A percentile compares a stretch with the other conserved stretches of the same genome.
Conservation (phyloP, 2,329 filamentous ascomycete genomes). For the Ciborinia camelliae region DNA sequence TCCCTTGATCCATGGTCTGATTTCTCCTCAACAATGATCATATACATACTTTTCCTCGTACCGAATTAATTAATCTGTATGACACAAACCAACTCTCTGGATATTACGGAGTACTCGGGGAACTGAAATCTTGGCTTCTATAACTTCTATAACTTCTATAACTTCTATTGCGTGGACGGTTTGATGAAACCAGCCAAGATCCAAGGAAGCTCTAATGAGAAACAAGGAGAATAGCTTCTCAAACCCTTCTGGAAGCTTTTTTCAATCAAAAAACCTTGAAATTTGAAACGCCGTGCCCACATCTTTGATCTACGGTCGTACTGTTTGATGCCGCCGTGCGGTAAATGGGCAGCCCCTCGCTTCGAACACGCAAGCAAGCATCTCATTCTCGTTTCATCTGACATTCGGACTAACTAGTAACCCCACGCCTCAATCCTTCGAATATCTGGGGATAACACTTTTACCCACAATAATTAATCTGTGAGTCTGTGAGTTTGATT, state of each 20-base stretch:
- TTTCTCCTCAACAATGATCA: not conserved
- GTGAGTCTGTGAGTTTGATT: not conserved
- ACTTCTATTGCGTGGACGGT: not conserved
- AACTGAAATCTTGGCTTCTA: not conserved
- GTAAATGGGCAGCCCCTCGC: conserved; percentile 3
- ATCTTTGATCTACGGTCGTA: conserved; percentile 15
- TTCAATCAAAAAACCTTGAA: conserved; percentile 7
- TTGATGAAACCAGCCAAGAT: not conserved
- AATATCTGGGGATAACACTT: conserved; percentile 2
- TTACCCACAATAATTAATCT: not conserved
- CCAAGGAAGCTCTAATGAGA: too few relatives aligned
- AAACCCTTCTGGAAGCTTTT: conserved; percentile 10
- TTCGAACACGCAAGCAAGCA: not conserved
- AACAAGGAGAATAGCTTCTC: conserved; percentile 6
- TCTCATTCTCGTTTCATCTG: conserved; percentile 1
- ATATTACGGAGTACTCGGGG: not conserved
- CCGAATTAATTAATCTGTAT: not conserved
- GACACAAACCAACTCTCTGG: not conserved
- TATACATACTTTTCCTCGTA: too few relatives aligned
- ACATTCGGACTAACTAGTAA: not conserved
- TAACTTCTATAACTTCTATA: too few relatives aligned
- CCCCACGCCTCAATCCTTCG: not conserved
- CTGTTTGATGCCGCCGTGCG: not conserved
- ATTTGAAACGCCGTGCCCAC: conserved; percentile 11
- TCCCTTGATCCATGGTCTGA: conserved; percentile 5